Evolutionary conservation across 768 basidiomycete genomes (phyloP).

Genomic region (Dendrothele bispora): DNA sequence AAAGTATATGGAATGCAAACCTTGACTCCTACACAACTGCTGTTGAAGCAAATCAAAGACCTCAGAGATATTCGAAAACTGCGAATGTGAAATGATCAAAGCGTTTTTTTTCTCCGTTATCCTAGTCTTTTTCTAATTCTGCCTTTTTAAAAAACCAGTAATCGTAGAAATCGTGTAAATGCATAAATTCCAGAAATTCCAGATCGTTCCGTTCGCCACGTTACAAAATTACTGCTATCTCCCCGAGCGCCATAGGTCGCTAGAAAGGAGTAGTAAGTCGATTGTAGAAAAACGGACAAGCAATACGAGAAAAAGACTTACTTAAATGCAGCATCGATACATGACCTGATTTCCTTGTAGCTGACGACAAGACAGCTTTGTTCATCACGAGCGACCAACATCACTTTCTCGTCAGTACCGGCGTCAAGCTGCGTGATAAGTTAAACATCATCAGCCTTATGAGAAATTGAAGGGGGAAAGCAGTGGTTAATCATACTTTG

Average conservation of each 20-base stretch:
- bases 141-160: conserved; percentile 46
- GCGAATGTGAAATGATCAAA: conserved; percentile 5
- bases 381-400: conserved; percentile 94
- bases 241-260: conserved; percentile 47
- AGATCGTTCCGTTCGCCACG: not conserved
- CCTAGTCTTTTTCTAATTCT: conserved; percentile 68
- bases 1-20: too few relatives aligned
- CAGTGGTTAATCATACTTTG: conserved; percentile 57
- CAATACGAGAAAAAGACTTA: conserved; percentile 41
- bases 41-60: too few relatives aligned
- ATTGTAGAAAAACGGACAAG: conserved; percentile 5
- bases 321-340: conserved; percentile 83
- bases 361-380: conserved; percentile 93
- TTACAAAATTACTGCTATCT: not conserved
- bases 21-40: too few relatives aligned
- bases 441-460: not conserved
- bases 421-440: conserved; percentile 69
- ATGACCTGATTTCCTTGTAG: conserved; percentile 88
- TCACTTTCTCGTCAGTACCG: conserved; percentile 90
- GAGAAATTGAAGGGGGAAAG: not conserved
- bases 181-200: not conserved
- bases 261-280: conserved; percentile 17
- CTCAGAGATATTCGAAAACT: too few relatives aligned
- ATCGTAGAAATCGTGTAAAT: not conserved
- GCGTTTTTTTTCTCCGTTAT: conserved; percentile 45